A percentile compares a stretch with the other conserved stretches of the same genome.
These are phyloP conservation scores for Tolypocladium album DNA, from an alignment of 2,329 filamentous ascomycete species.

Conservation along the genomic window DNA sequence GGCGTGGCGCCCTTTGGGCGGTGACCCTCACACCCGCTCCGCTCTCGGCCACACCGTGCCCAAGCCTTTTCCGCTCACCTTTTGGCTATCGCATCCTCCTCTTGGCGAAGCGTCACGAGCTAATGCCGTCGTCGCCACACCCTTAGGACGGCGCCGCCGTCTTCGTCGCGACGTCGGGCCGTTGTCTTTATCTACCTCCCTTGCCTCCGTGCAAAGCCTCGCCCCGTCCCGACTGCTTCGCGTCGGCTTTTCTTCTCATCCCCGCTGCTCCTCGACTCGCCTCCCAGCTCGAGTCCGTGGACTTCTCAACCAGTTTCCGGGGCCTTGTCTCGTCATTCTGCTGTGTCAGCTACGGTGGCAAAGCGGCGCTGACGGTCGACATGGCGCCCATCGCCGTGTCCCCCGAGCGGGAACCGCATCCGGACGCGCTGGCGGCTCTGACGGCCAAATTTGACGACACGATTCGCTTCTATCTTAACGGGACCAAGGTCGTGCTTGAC, in stretches of 20 bases:
- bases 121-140: constrained; percentile 1
- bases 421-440: constrained; percentile 31
- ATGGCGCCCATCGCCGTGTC: constrained; percentile 50
- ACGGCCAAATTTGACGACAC: constrained; percentile 78
- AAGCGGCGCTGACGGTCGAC: background rate
- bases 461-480: constrained; percentile 87
- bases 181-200: background rate
- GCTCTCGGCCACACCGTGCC: background rate
- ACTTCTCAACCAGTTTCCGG: background rate
- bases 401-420: constrained; percentile 29
- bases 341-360: background rate
- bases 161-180: background rate
- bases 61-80: background rate
- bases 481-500: constrained; percentile 78
- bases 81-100: background rate
- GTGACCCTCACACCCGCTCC: background rate
- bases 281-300: background rate
- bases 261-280: background rate
- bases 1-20: background rate
- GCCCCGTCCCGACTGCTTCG: background rate
- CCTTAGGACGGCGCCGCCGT: constrained; percentile 2
- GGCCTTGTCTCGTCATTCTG: background rate
- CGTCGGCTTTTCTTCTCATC: background rate
- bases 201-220: background rate
- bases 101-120: background rate